Evolutionary conservation across 1,284 basidiomycete species (phyloP).

Genomic region (Leccinum fuscescens): DNA sequence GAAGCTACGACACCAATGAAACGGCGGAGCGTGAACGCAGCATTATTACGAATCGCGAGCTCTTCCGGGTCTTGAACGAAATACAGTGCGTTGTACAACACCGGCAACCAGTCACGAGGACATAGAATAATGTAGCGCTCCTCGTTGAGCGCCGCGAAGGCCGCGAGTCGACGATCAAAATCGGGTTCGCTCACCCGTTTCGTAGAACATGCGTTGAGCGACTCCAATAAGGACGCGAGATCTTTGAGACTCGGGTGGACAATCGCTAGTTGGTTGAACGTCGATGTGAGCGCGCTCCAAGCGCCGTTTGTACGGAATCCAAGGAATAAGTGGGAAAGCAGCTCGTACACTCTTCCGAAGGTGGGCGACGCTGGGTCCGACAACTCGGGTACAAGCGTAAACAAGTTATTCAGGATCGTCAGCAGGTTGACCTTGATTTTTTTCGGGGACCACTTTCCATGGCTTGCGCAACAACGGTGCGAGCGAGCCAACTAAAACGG

Average conservation of each 20-base stretch:
- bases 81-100: slow-evolving; percentile 83
- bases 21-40: slow-evolving; percentile 73
- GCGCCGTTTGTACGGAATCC: slow-evolving; percentile 69
- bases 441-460: slow-evolving; percentile 78
- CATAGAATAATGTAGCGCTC: slow-evolving; percentile 50
- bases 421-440: slow-evolving; percentile 82
- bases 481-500: slow-evolving; percentile 73
- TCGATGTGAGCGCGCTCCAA: slow-evolving; percentile 63
- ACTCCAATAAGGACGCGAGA: slow-evolving; percentile 58
- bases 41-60: slow-evolving; percentile 83
- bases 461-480: slow-evolving; percentile 81
- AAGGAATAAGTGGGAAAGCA: slow-evolving; percentile 77
- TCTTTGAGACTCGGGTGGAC: slow-evolving; percentile 49
- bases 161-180: slow-evolving; percentile 83
- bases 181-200: slow-evolving; percentile 90
- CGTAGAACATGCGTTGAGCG: slow-evolving; percentile 84
- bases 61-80: slow-evolving; percentile 91
- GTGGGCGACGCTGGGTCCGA: slow-evolving; percentile 47
- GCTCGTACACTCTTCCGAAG: slow-evolving; percentile 60
- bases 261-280: slow-evolving; percentile 60
- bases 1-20: slow-evolving; percentile 63
- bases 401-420: slow-evolving; percentile 70
- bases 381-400: slow-evolving; percentile 74
- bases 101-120: slow-evolving; percentile 73
- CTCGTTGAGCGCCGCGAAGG: slow-evolving; percentile 79